phyloP scores from a whole-genome alignment of 305 asterid species.

The Fraxinus nigra region DNA sequence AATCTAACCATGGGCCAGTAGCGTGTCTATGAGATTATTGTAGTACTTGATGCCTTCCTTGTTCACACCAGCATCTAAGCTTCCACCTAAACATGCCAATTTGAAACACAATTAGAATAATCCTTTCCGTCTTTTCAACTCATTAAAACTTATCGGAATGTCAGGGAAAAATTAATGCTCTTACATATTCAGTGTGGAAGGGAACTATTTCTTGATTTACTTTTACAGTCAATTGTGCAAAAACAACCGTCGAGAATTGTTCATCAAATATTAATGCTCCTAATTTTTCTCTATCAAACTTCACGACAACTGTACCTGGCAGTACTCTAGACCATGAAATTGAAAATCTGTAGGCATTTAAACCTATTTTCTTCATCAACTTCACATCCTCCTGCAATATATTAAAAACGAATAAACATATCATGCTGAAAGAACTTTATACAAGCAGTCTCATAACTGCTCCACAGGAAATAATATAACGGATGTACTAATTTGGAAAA shows the following conservation, averaged over 20 bases:
- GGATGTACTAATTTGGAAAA: not conserved
- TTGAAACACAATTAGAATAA: not conserved
- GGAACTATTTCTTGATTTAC: not conserved
- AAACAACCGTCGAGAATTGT: not conserved
- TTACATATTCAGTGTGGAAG: not conserved
- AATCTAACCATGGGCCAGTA: slow-evolving; percentile 14
- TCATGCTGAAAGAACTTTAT: not conserved
- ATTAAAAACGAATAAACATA: not conserved
- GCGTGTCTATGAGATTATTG: slow-evolving; percentile 21
- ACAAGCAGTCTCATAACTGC: not conserved
- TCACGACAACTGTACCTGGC: slow-evolving; percentile 5
- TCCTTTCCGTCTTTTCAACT: not conserved
- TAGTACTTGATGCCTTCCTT: slow-evolving; percentile 27
- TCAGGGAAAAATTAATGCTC: not conserved
- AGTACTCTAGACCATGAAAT: slow-evolving; percentile 30
- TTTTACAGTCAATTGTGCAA: not conserved
- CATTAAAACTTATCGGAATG: not conserved
- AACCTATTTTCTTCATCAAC: slow-evolving; percentile 19
- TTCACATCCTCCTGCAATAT: slow-evolving; percentile 25
- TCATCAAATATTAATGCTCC: not conserved
- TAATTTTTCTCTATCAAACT: not conserved
- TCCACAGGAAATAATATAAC: not conserved
- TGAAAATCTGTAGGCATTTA: slow-evolving; percentile 29
- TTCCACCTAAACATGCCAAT: slow-evolving; percentile 21
- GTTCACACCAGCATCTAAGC: slow-evolving; percentile 23